Percentiles rank a stretch among this genome's conserved stretches.
These are phyloP conservation scores for Ilex aquifolium DNA, from an alignment of 257 asterid genomes.

Conservation along the genomic window DNA sequence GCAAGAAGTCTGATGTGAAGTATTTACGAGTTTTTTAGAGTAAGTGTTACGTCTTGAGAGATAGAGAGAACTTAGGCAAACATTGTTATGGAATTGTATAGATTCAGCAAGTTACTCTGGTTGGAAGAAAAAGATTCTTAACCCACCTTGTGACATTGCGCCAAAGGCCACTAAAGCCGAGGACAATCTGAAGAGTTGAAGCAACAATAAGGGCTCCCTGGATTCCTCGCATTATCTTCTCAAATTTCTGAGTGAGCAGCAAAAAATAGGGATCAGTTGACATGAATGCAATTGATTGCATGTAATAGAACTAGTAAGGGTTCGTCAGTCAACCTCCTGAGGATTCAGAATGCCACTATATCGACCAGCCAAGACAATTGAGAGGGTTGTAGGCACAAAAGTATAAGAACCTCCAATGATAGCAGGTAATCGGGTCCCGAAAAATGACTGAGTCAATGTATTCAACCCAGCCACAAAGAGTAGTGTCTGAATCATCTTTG, in stretches of 20 bases:
- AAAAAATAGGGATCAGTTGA: conserved; percentile 3
- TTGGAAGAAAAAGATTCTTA: neutral
- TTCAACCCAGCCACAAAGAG: conserved; percentile 94
- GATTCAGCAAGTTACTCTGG: too few species aligned
- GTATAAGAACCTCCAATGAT: conserved; percentile 85
- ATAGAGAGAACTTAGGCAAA: neutral
- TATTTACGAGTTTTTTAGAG: too few species aligned
- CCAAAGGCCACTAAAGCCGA: conserved; percentile 96
- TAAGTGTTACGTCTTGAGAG: too few species aligned
- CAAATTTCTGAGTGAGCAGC: conserved; percentile 50
- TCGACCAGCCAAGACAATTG: conserved; percentile 75
- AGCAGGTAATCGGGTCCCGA: conserved; percentile 87
- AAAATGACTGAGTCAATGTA: conserved; percentile 61
- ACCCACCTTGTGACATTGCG: conserved; percentile 67
- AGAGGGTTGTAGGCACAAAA: conserved; percentile 74
- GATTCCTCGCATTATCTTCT: conserved; percentile 67
- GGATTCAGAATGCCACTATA: conserved; percentile 52
- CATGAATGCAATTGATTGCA: neutral
- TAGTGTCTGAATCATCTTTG: conserved; percentile 77
- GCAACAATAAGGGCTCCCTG: conserved; percentile 94
- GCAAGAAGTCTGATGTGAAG: too few species aligned
- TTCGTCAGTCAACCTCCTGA: conserved; percentile 39
- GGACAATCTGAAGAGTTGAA: conserved; percentile 74
- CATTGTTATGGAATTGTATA: too few species aligned
- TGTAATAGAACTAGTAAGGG: neutral